Base-by-base conservation (phyloP, 2,329 filamentous ascomycete species). In the Tolypocladium ovalisporum region DNA sequence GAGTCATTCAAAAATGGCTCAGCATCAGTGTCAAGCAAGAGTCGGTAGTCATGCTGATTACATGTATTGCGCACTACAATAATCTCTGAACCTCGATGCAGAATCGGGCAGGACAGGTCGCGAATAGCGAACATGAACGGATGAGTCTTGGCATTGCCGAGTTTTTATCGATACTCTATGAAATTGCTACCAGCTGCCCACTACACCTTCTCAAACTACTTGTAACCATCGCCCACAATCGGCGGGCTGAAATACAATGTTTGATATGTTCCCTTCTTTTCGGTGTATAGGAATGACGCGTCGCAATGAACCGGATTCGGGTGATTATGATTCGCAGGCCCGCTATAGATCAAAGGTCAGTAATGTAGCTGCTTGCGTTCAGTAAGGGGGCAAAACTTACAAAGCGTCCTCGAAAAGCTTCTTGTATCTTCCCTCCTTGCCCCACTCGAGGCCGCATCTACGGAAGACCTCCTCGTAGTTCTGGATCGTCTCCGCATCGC, bases 381-480 rank as follows among this genome's bases (percentile, higher is more conserved):
- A 13, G 27, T 7, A 32, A 22, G 13, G 12, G 22, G 19, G 13
- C 0, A 1, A 27, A 5, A 57, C 60, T 22, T 47, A 60, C 57
- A 61, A 63, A 37, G 60, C 60, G 49, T 56, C 52, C 13, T 56
- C 51, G n/a, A 59, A 59, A 24, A 62, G 39, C 29, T 42, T 57
- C 36, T 52, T 52, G 37, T 59, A 60, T 10, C 3, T 27, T 3
- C 58, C 54, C 19, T 58, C 55, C 24, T 58, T 12, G 2, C 61
- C 61, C 59, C 56, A 61, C n/a, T 57, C 42, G 17, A 58, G 40
- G 9, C 54, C 49, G 39, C 54, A 56, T 7, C 44, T 29, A 1
- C 54, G 54, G 47, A 62, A 62, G 17, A 57, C 27, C 6, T 58
- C 59, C 44, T 59, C 56, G 42, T 61, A 61, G 44, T 61, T 61